Conservation (phyloP, 495 filamentous ascomycete genomes). For the Penicillium arizonense region DNA sequence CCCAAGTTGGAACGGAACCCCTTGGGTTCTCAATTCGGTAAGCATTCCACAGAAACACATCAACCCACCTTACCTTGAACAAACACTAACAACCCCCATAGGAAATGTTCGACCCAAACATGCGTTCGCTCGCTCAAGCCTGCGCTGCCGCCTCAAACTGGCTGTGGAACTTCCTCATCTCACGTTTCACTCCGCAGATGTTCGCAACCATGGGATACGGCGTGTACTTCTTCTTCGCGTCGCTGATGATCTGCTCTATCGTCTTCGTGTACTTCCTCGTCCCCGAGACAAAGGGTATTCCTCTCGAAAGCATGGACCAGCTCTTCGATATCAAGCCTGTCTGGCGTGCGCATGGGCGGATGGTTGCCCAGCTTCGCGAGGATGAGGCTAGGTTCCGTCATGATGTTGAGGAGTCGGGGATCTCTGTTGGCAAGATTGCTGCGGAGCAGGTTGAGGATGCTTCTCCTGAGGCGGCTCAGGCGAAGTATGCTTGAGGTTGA, state of each 20-base stretch:
- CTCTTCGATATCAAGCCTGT: conserved; percentile 60
- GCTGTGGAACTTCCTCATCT: conserved; percentile 76
- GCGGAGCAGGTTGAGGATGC: conserved; percentile 21
- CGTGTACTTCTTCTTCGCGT: conserved; percentile 78
- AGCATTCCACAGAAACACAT: conserved; percentile 5
- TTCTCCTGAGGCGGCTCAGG: neutral
- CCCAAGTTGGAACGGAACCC: conserved; percentile 71
- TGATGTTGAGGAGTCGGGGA: conserved; percentile 42
- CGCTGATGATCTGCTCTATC: conserved; percentile 64
- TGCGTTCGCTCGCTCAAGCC: conserved; percentile 65
- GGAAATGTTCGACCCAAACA: conserved; percentile 63
- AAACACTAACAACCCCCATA: conserved; percentile 9
- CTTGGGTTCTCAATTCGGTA: conserved; percentile 63
- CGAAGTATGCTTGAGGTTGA: conserved; percentile 15
- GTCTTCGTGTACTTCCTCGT: conserved; percentile 66
- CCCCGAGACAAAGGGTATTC: conserved; percentile 63
- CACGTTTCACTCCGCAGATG: conserved; percentile 74
- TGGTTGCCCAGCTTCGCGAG: conserved; percentile 49
- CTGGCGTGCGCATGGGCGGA: conserved; percentile 48
- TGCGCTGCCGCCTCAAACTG: conserved; percentile 69
- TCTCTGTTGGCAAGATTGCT: conserved; percentile 16
- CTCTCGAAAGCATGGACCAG: conserved; percentile 51
- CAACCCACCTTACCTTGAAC: neutral
- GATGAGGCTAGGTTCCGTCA: conserved; percentile 53
- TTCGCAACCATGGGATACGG: conserved; percentile 68